Evolutionary conservation across 306 rosid genomes (phyloP), one percentile per base, ranked within the genome.

Genomic region (Arachis stenosperma): DNA sequence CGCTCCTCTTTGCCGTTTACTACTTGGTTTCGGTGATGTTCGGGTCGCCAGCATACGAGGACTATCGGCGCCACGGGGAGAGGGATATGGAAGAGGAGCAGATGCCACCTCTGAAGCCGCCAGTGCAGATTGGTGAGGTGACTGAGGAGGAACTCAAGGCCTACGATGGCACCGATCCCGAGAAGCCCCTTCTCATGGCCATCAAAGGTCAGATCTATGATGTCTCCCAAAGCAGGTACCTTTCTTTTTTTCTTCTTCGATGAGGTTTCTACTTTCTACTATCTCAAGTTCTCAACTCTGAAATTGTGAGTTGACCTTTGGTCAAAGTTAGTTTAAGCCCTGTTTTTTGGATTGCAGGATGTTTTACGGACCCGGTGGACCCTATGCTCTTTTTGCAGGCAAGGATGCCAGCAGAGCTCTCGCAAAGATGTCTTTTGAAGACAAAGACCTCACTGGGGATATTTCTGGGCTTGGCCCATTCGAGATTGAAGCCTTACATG

Each of bases 301-400:
- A 22, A 22, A 22, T 22, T 22, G 27, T 48, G 52, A 39, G 60
- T 72, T 60, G 61, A 73, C 42, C 65, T 30, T 39, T 61, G 4
- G 78, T 27, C 51, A 52, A 10, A 68, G 13, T 10, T 53, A 37
- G 43, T 33, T 7, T 22, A 22, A 22, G 1, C 27, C 27, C 27
- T 22, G 27, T 22, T 22, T 22, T 22, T 22, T 22, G 27, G 2
- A 8, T 75, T 79, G 61, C 90, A 95, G 99, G 87, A 79, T 87
- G 93, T 95, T 95, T 76, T 95, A 95, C 79, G 99, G 99, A 69
- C 99, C 98, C 0, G 97, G 97, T 12, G 99, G 99, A 12, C 96
- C 99, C 6, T 95, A 95, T 68, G 99, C 99, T 6, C 79, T 95
- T 59, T 95, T 95, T 33, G 97, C 99, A 2, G 99, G 99, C 39